Conservation (phyloP, 257 asterid species). For the Eucommia ulmoides region DNA sequence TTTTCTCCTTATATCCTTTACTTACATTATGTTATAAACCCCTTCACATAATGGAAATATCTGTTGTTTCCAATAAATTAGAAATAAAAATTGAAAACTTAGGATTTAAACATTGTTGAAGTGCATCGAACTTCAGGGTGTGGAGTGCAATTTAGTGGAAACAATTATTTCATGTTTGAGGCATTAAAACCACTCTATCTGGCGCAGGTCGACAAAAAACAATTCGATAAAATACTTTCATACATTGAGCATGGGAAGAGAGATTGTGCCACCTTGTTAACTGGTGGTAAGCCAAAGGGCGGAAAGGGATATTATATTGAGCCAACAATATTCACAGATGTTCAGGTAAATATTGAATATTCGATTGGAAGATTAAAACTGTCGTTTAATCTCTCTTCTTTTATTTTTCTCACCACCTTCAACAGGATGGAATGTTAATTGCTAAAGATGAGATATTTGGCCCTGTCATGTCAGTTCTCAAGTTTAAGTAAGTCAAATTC, state of each 20-base stretch:
- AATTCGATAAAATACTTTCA: slow-evolving; percentile 43
- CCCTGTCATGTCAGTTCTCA: slow-evolving; percentile 32
- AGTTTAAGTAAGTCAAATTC: slow-evolving; percentile 40
- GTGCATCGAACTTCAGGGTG: too few relatives aligned
- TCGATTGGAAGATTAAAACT: not conserved
- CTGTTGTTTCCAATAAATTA: too few relatives aligned
- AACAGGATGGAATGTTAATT: slow-evolving; percentile 32
- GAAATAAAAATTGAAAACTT: too few relatives aligned
- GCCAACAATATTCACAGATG: slow-evolving; percentile 67
- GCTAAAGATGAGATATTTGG: slow-evolving; percentile 41
- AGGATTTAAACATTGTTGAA: too few relatives aligned
- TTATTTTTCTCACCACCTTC: too few relatives aligned
- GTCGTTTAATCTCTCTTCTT: not conserved
- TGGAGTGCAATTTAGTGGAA: too few relatives aligned
- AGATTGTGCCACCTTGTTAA: slow-evolving; percentile 65
- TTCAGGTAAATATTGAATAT: slow-evolving; percentile 26
- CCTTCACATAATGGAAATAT: too few relatives aligned
- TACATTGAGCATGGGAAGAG: slow-evolving; percentile 52
- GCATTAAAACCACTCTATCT: too few relatives aligned
- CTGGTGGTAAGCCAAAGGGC: slow-evolving; percentile 50
- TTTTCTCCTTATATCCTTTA: too few relatives aligned
- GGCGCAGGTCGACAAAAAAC: slow-evolving; percentile 42
- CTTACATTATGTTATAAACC: too few relatives aligned
- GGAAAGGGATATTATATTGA: slow-evolving; percentile 62
- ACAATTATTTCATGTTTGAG: too few relatives aligned